A percentile compares a stretch with the other conserved stretches of the same genome.
phyloP scores from a whole-genome alignment of 2,329 filamentous ascomycete genomes.

The Epicoccum nigrum region DNA sequence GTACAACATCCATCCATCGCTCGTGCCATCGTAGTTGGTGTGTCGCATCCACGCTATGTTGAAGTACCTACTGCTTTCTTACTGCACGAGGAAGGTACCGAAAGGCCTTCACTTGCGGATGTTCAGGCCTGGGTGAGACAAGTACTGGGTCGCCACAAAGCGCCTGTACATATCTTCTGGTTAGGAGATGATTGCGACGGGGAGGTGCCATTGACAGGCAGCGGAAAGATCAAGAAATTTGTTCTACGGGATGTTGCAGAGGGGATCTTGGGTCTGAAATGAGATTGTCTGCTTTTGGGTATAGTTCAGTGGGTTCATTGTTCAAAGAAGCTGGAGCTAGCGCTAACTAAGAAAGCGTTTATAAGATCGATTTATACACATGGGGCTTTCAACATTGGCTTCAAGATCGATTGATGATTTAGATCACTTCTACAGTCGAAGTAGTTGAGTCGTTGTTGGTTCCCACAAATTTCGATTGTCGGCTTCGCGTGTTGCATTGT shows the following conservation, averaged over 20 bases:
- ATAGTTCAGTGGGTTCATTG: neutral
- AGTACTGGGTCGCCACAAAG: conserved; percentile 53
- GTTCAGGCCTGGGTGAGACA: conserved; percentile 48
- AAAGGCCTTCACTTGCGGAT: conserved; percentile 40
- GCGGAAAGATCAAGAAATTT: conserved; percentile 55
- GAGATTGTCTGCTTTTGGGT: neutral
- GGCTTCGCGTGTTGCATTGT: no score
- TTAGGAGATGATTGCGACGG: conserved; percentile 60
- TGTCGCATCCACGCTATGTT: conserved; percentile 73
- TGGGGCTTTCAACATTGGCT: no score
- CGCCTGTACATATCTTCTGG: conserved; percentile 77
- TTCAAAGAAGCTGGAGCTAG: neutral
- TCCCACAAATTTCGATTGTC: no score
- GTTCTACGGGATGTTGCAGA: conserved; percentile 41
- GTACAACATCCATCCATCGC: conserved; percentile 66
- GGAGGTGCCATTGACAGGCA: conserved; percentile 51
- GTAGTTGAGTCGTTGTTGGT: no score
- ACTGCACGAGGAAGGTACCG: conserved; percentile 26
- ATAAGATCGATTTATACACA: neutral
- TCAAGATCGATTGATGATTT: no score
- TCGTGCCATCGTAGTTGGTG: conserved; percentile 71
- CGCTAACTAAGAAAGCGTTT: neutral
- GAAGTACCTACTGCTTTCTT: conserved; percentile 75
- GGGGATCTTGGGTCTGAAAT: conserved; percentile 22
- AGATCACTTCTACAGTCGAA: no score